phyloP scores from a whole-genome alignment of 2,329 filamentous ascomycete genomes.

The Salinomyces thailandicus region DNA sequence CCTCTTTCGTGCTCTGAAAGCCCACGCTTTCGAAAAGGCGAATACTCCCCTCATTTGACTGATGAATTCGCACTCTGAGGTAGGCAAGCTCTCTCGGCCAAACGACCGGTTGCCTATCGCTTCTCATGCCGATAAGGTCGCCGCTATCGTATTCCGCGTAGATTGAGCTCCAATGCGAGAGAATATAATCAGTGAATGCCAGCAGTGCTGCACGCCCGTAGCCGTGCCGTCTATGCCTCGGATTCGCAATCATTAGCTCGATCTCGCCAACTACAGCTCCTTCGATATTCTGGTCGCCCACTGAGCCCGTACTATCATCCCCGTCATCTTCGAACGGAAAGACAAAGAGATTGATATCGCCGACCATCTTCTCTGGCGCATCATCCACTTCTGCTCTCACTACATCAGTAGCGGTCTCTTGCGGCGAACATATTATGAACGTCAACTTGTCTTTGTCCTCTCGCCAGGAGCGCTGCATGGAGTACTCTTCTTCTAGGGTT shows the following conservation, averaged over 20 bases:
- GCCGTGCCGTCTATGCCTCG: slow-evolving; percentile 48
- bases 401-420: slow-evolving; percentile 3
- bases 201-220: slow-evolving; percentile 55
- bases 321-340: slow-evolving; percentile 42
- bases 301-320: slow-evolving; percentile 27
- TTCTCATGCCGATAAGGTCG: background rate
- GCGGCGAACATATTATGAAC: slow-evolving; percentile 64
- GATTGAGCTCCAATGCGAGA: slow-evolving; percentile 43
- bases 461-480: slow-evolving; percentile 85
- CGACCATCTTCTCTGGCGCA: slow-evolving; percentile 37
- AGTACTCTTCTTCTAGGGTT: slow-evolving; percentile 69
- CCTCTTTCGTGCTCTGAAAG: slow-evolving; percentile 41
- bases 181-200: slow-evolving; percentile 60
- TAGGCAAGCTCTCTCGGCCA: slow-evolving; percentile 28
- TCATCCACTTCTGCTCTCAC: slow-evolving; percentile 43
- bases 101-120: background rate
- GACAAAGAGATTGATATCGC: slow-evolving; percentile 59
- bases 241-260: slow-evolving; percentile 73
- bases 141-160: slow-evolving; percentile 10
- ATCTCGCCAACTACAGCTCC: slow-evolving; percentile 53
- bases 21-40: slow-evolving; percentile 50
- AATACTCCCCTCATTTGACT: slow-evolving; percentile 47
- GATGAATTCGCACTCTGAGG: slow-evolving; percentile 52
- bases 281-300: slow-evolving; percentile 6
- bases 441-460: slow-evolving; percentile 76